Conservation (phyloP, 163 green algal genomes). For the Chlorella variabilis region DNA sequence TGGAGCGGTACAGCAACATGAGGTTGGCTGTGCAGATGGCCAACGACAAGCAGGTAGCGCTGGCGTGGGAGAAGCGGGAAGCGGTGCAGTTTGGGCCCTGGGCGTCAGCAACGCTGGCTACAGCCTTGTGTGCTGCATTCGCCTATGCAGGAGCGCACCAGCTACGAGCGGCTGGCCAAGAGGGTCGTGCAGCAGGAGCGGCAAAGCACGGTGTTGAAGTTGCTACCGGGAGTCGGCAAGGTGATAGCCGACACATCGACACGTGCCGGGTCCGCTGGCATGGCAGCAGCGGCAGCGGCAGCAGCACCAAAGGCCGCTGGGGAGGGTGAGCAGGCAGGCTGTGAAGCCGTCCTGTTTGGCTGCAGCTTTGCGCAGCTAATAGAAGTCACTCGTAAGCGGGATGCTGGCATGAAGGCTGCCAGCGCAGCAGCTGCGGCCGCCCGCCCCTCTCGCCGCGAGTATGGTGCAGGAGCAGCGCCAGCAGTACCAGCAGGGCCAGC, state of each 20-base stretch:
- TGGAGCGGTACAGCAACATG: constrained; percentile 56
- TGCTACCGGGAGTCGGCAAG: neutral
- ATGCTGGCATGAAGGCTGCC: constrained; percentile 33
- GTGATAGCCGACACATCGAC: neutral
- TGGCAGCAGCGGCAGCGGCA: neutral
- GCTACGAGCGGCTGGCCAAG: constrained; percentile 22
- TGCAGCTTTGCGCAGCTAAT: constrained; percentile 46
- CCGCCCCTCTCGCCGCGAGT: no score
- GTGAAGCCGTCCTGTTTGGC: neutral
- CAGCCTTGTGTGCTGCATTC: neutral
- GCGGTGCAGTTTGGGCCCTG: no score
- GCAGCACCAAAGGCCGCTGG: neutral
- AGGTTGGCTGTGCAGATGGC: constrained; percentile 46
- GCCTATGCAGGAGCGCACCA: neutral
- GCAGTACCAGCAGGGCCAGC: neutral
- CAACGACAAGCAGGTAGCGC: constrained; percentile 49
- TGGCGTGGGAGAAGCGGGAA: no score
- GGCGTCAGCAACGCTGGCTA: neutral
- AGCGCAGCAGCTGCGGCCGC: neutral
- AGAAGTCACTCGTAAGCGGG: constrained; percentile 38
- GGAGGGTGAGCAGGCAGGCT: neutral
- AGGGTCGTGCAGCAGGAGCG: constrained; percentile 11
- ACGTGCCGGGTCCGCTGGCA: neutral
- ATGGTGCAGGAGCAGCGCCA: neutral
- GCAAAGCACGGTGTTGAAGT: neutral